Evolutionary conservation across 495 filamentous ascomycete genomes (phyloP).

Genomic region (Penicillium flavigenum): DNA sequence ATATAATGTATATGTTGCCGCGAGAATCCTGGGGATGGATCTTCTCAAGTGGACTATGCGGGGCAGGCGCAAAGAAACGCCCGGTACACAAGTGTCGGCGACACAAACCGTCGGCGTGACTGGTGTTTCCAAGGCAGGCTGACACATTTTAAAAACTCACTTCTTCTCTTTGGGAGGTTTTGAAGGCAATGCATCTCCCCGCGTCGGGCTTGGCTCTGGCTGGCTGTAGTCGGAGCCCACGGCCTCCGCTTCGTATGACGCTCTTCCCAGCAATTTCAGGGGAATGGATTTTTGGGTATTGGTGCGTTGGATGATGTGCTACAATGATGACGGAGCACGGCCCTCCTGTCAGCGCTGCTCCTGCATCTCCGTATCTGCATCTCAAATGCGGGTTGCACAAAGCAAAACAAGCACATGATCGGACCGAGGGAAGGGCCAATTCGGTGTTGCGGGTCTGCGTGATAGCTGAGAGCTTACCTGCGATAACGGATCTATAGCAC

Average conservation of each 20-base stretch:
- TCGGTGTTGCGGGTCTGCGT: not conserved
- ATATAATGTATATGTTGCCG: not conserved
- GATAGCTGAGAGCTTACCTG: constrained; percentile 40
- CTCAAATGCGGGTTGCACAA: constrained; percentile 14
- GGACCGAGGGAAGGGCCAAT: not conserved
- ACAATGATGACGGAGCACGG: constrained; percentile 11
- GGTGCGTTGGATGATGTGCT: constrained; percentile 82
- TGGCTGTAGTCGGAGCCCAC: constrained; percentile 49
- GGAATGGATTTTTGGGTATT: constrained; percentile 72
- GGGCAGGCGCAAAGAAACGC: constrained; percentile 5
- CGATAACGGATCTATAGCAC: constrained; percentile 57
- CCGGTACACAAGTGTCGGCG: constrained; percentile 6
- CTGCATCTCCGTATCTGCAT: constrained; percentile 16
- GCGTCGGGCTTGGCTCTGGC: constrained; percentile 36
- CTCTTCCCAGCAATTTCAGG: constrained; percentile 60
- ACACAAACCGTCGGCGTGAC: constrained; percentile 1
- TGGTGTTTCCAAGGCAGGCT: constrained; percentile 6
- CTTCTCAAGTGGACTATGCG: constrained; percentile 5
- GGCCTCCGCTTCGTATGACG: constrained; percentile 53
- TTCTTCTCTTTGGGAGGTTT: constrained; percentile 63
- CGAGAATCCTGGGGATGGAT: not conserved
- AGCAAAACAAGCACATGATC: constrained; percentile 8
- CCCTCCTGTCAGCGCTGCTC: constrained; percentile 12
- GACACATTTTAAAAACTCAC: constrained; percentile 43
- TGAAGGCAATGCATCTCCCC: constrained; percentile 44